Evolutionary conservation across 208 protist species (phyloP), one percentile per base, ranked within the genome.

Genomic region (Leishmania aethiopica): DNA sequence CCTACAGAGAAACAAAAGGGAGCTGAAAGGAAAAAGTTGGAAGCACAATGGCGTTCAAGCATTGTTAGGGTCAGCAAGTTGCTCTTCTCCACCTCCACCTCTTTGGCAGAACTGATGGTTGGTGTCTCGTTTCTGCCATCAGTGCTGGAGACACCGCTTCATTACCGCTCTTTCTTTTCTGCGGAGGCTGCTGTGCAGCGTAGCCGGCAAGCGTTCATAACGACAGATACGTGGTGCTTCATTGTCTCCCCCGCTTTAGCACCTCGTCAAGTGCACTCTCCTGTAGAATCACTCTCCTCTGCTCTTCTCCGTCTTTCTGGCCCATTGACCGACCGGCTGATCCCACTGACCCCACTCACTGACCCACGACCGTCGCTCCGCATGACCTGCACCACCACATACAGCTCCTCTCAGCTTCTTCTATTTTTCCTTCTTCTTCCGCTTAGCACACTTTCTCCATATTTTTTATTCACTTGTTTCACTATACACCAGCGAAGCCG

Each of bases 401-500:
- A 69, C 32, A 69, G 15, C 19, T 15, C 13, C 25, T 51, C 42
- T 53, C 42, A 22, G 25, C 69, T 45, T 51, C 17, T 64, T 28
- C 72, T 77, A 2, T 53, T 60, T 35, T 15, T 7, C 28, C 19
- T 7, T 3, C 11, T 15, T 62, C 76, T 86, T 84, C 49, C 57
- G 13, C 53, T 35, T 77, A 15, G n/a, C 25, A 28, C 53, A 73
- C 53, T 79, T 77, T 42, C 62, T 64, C 67, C 37, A 51, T 74
- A 59, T 60, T 76, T 79, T 45, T 74, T 28, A 25, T 19, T 55
- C 66, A 62, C 55, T 60, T 49, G 28, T 35, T 60, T 42, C 3
- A 40, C 49, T 60, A 42, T 77, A 77, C 49, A 77, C 49, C 49
- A 40, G 45, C 13, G 72, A 60, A 35, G 49, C 2, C 71, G 74